A percentile compares a stretch with the other conserved stretches of the same genome.
Evolutionary conservation across 306 rosid species (phyloP).

Genomic region (Sechiopsis laciniata): DNA sequence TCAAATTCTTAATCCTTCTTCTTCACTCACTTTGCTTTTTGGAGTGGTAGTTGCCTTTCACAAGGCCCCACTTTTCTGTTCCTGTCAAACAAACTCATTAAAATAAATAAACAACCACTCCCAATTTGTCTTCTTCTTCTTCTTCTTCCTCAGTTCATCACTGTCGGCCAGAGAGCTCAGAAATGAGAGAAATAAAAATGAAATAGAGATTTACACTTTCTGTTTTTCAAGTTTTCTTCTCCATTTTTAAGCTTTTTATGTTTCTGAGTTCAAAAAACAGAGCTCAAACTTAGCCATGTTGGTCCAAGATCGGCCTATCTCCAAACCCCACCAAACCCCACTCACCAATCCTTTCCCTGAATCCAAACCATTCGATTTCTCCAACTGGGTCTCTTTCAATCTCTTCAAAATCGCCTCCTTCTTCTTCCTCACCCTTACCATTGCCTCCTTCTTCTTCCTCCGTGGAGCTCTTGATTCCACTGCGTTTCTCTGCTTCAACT

Average conservation of each 20-base stretch:
- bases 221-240: not conserved
- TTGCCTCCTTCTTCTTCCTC: slow-evolving; percentile 38
- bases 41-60: not conserved
- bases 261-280: not conserved
- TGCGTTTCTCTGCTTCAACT: slow-evolving; percentile 76
- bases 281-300: slow-evolving; percentile 26
- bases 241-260: not conserved
- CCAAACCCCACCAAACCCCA: slow-evolving; percentile 24
- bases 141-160: not conserved
- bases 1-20: not conserved
- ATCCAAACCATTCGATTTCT: slow-evolving; percentile 22
- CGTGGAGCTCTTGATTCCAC: slow-evolving; percentile 47
- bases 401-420: slow-evolving; percentile 30
- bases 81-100: not conserved
- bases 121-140: too few species aligned
- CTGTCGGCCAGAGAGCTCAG: slow-evolving; percentile 6
- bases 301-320: slow-evolving; percentile 31
- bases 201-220: not conserved
- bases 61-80: not conserved
- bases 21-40: not conserved
- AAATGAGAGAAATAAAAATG: not conserved
- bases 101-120: not conserved
- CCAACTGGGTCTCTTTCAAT: slow-evolving; percentile 30
- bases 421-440: slow-evolving; percentile 24
- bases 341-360: slow-evolving; percentile 22